Evolutionary conservation across 2,329 filamentous ascomycete genomes (phyloP), one percentile per base, ranked within the genome.

Genomic region (Chaetomium sp.): DNA sequence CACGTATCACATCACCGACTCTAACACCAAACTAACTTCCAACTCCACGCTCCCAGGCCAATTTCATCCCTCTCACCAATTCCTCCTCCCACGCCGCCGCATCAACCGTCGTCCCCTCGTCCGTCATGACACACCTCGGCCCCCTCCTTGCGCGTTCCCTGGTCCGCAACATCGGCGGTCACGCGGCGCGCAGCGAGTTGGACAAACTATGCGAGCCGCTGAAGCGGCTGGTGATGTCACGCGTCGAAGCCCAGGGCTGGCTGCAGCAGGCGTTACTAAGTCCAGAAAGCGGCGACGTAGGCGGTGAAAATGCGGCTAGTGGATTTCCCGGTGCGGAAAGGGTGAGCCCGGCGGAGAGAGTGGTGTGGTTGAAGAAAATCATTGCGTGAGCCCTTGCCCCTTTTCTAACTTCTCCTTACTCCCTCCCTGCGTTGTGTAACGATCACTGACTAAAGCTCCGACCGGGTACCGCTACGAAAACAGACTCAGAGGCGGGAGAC

Each of bases 151-250:
- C 79, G 4, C 74, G 77, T 54, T 78, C 80, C 0, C 71, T 90
- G 32, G 74, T 86, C 2, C 76, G 78, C 56, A 88, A 89, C 56
- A 77, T 90, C 38, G 81, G 83, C 5, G 88, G 88, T 1, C 79
- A 80, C 53, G 86, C 84, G 4, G 79, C 83, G 1, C 79, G 88
- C 41, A 88, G 84, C 61, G 87, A 91, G 65, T 74, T 91, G 0
- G 87, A 90, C 62, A 84, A 80, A 62, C 71, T 91, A 5, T 80
- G 80, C 53, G 86, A 89, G 56, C 87, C 86, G 1, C 72, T 91
- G 4, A 88, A 86, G 70, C 88, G 84, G 65, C 73, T 91, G 27
- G 75, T 87, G 1, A 75, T 74, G 40, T 73, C 78, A 37, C 77
- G 85, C 56, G 72, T 77, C 0, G 72, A 75, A 53, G 75, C 84